These are phyloP conservation scores for Persicaria tinctoria DNA, from an alignment of 148 eudicot genomes.

Conservation along the genomic window DNA sequence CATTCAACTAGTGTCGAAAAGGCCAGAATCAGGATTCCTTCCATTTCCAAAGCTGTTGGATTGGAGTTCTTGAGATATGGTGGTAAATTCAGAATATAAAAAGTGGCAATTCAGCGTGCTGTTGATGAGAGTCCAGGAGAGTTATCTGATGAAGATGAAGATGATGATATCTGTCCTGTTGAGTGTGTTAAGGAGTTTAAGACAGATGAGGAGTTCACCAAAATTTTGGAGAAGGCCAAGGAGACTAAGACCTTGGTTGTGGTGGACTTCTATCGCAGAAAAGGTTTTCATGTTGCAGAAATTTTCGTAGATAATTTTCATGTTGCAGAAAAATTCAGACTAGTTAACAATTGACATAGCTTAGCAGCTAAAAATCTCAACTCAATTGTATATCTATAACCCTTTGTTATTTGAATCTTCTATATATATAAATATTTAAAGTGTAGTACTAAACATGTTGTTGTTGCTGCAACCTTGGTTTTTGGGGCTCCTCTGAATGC, in stretches of 20 bases:
- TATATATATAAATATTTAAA: too few species aligned
- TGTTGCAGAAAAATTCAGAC: too few species aligned
- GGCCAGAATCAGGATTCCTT: conserved; percentile 10
- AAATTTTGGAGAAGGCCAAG: conserved; percentile 60
- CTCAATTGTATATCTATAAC: too few species aligned
- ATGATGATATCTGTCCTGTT: conserved; percentile 79
- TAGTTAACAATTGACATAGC: too few species aligned
- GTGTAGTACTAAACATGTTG: too few species aligned
- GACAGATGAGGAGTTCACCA: conserved; percentile 59
- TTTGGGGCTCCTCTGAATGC: too few species aligned
- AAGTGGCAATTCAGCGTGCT: conserved; percentile 20
- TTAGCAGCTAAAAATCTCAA: too few species aligned
- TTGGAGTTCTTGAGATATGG: conserved; percentile 16
- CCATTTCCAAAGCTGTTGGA: conserved; percentile 5
- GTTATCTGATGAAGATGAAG: conserved; percentile 42
- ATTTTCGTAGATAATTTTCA: too few species aligned
- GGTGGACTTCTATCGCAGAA: conserved; percentile 72
- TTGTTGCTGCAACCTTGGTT: too few species aligned
- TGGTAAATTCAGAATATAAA: background rate
- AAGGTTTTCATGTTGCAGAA: too few species aligned
- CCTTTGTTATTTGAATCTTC: too few species aligned
- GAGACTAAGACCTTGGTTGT: conserved; percentile 60
- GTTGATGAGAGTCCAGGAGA: conserved; percentile 25
- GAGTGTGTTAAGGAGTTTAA: conserved; percentile 84
- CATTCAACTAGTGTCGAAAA: conserved; percentile 13